phyloP scores from a whole-genome alignment of 2,329 filamentous ascomycete genomes.

The Fusarium coffeatum region DNA sequence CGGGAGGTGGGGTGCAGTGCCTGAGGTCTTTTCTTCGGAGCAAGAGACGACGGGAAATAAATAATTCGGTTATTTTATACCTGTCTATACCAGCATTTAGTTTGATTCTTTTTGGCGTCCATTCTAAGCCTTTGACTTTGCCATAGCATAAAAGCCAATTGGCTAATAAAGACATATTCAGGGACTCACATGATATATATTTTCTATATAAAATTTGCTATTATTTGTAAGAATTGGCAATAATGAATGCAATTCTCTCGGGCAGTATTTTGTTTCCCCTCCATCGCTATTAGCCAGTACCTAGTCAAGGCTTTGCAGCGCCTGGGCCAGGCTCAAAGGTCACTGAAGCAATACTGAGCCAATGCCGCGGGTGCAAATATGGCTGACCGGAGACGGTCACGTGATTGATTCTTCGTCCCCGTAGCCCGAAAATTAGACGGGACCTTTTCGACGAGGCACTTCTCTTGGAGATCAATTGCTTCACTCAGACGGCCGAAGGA shows the following conservation, averaged over 20 bases:
- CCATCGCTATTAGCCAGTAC: neutral
- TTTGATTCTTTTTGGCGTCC: neutral
- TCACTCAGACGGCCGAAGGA: constrained; percentile 56
- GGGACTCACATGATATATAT: neutral
- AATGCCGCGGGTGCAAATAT: constrained; percentile 46
- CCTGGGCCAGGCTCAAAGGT: constrained; percentile 31
- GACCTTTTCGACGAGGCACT: constrained; percentile 58
- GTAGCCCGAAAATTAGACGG: constrained; percentile 59
- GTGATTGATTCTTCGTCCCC: constrained; percentile 49
- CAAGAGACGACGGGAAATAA: neutral
- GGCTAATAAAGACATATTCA: neutral
- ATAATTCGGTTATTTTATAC: neutral
- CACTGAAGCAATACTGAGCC: constrained; percentile 36
- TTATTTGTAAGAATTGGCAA: neutral
- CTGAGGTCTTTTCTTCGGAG: constrained; percentile 31
- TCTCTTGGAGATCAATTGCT: constrained; percentile 55
- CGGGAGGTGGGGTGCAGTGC: constrained; percentile 39
- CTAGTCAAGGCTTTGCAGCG: constrained; percentile 9
- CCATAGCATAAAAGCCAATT: neutral
- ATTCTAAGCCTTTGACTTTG: neutral
- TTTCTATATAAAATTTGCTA: neutral
- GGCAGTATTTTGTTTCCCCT: neutral
- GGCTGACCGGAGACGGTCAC: constrained; percentile 50
- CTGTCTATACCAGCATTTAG: neutral
- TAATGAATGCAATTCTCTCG: neutral